Conservation (phyloP, 2,329 filamentous ascomycete genomes). For the Setomelanomma holmii region DNA sequence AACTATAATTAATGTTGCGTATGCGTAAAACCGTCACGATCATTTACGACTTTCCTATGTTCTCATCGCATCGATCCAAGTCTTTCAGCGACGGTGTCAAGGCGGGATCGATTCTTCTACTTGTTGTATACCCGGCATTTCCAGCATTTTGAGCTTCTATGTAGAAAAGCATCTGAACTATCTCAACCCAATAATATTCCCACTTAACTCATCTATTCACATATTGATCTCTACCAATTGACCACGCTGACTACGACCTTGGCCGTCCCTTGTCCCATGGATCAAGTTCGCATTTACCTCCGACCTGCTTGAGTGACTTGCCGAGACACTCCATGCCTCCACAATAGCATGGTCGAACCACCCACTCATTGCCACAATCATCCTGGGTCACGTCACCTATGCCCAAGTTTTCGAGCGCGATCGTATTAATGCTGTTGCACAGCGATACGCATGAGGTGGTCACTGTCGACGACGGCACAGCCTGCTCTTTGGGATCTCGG, state of each 20-base stretch:
- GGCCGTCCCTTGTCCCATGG: neutral
- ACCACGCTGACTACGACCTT: neutral
- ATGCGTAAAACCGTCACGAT: neutral
- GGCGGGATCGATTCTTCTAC: constrained; percentile 7
- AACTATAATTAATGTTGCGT: neutral
- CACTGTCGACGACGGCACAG: neutral
- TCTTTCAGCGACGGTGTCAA: neutral
- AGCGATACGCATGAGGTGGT: neutral
- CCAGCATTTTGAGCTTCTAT: neutral
- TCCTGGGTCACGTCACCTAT: constrained; percentile 3
- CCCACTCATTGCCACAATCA: neutral
- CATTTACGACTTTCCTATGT: constrained; percentile 6
- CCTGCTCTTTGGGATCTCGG: neutral
- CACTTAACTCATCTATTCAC: too few species aligned
- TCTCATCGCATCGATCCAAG: neutral
- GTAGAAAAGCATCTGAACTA: constrained; percentile 1
- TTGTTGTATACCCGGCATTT: constrained; percentile 26
- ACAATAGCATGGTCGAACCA: constrained; percentile 2
- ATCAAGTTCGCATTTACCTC: constrained; percentile 1
- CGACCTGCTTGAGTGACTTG: neutral
- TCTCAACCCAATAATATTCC: neutral
- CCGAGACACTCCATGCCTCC: neutral
- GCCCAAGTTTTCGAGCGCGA: neutral
- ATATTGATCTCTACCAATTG: too few species aligned
- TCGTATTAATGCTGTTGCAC: neutral